Base-by-base conservation (phyloP, 2,329 filamentous ascomycete species). In the Tolypocladium paradoxum region DNA sequence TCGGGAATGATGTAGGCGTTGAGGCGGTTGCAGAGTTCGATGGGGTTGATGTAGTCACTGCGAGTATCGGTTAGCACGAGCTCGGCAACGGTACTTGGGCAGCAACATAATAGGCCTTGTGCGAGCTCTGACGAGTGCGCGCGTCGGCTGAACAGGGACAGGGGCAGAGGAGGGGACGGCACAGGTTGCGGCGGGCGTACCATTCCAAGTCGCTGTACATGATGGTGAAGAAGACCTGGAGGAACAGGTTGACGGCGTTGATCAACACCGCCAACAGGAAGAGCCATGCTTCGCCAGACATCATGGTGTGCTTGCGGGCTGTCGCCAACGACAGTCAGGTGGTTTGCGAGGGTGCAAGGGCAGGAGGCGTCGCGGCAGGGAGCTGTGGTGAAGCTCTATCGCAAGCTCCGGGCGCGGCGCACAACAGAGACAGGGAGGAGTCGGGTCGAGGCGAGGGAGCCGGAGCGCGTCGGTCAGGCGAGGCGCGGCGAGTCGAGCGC, bases 121-220 rank as follows among this genome's bases (percentile, higher is more conserved):
- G 6, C 29, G 12, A 43, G 36, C 24, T 22, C 33, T 4, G 27
- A 27, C 9, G 9, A 76, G 90, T 96, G 68, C 55, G 35, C 53
- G 20, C 20, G 11, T 18, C 47, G 46, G 47, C 50, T 8, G 18
- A 35, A 8, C 18, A 18, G 43, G 38, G 18, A 33, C 29, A 40
- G 35, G 29, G 8, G 27, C 20, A 31, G n/a, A 31, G 37, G 22
- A 20, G 16, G 33, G 27, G 27, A n/a, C 16, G 48, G 24, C 20
- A 34, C 47, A 20, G 11, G 36, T 14, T 38, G 22, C 22, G 49
- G 27, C 8, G 9, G 27, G 79, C 88, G 67, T 77, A 95, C 91
- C 93, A 99, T 87, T 99, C 93, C 66, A 99, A 76, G 81, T 99
- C 93, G 74, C 90, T 96, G 77, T 97, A 99, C 95, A 99, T 99